Percentiles rank a stretch among this genome's conserved stretches.
These are phyloP conservation scores for Amborella trichopoda DNA, from an alignment of 164 flowering plant genomes.

Conservation along the genomic window DNA sequence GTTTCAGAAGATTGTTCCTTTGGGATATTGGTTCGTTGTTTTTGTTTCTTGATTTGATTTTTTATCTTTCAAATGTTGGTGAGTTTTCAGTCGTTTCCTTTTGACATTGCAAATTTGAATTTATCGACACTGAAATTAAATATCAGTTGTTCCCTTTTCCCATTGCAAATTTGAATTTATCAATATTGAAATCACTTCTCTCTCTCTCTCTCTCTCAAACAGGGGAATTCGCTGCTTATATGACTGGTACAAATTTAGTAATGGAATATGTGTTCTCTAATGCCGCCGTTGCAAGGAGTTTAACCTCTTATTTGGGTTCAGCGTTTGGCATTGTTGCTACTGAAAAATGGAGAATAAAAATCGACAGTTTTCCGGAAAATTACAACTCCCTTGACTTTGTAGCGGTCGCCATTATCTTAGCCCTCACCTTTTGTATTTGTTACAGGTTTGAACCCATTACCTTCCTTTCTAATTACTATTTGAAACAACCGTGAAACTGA, in stretches of 20 bases:
- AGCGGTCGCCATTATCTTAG: constrained; percentile 44
- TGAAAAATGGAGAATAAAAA: constrained; percentile 35
- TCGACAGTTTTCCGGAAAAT: constrained; percentile 34
- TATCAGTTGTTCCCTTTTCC: too few species aligned
- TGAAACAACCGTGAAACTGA: neutral
- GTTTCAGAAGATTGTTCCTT: too few species aligned
- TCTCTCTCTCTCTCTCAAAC: neutral
- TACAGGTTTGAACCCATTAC: constrained; percentile 28
- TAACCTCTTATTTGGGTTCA: constrained; percentile 47
- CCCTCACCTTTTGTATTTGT: constrained; percentile 44
- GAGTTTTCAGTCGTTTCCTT: too few species aligned
- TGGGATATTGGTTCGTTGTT: too few species aligned
- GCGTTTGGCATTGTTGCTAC: constrained; percentile 32
- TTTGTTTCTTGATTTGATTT: too few species aligned
- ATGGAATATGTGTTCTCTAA: constrained; percentile 74
- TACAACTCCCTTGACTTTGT: constrained; percentile 47
- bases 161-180: too few species aligned
- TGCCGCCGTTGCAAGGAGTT: constrained; percentile 66
- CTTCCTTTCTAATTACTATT: neutral
- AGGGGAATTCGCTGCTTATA: constrained; percentile 69
- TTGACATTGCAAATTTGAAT: too few species aligned
- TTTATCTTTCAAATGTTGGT: too few species aligned
- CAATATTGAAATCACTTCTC: too few species aligned
- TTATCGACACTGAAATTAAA: too few species aligned
- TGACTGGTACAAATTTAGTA: constrained; percentile 61